Base-by-base conservation (phyloP, 2,329 filamentous ascomycete genomes). In the Calcarisporium arbuscula region DNA sequence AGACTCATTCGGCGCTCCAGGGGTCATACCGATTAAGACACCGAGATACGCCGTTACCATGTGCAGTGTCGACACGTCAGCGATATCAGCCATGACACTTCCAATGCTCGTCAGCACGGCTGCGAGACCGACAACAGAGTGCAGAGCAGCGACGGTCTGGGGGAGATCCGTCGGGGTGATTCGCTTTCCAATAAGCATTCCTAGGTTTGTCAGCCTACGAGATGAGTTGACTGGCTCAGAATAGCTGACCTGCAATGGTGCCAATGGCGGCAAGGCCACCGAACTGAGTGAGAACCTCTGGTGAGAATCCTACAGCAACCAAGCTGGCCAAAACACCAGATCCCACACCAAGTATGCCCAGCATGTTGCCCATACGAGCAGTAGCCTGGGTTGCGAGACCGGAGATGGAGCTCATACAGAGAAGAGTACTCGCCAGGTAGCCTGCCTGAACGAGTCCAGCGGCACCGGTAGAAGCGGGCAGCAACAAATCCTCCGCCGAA, bases 151-250 rank as follows among this genome's bases (percentile, higher is more conserved):
- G 3, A 94, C 87, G 1, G 86, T 94, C 56, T 95, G 87, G 0
- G 88, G 88, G 3, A 95, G 74, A 35, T 87, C 85, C 0, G 87
- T 94, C 0, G 88, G 85, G 0, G 86, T 94, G 45, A 94, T 94
- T 10, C 86, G 77, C 48, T 86, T 82, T 28, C 87, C 88, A 43
- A 95, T 90, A 17, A 88, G 54, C 32, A 85, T 72, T 20, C 85
- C 80, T 53, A 52, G 43, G 16, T 8, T n/a, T 17, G 35, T 45
- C 19, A 16, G 18, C 12, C 9, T 10, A 22, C 7, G 8, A n/a
- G 2, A 5, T 32, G 5, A 30, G 15, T 17, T 6, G 5, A 6
- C 5, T 5, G 2, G 12, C 18, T 6, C 16, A 19, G 15, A 11
- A 30, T 12, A 38, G 12, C 54, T 47, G 47, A 68, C 72, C 80